Percentiles rank a stretch among this genome's conserved stretches.
Conservation (phyloP, 768 basidiomycete genomes). For the Naganishia friedmannii region DNA sequence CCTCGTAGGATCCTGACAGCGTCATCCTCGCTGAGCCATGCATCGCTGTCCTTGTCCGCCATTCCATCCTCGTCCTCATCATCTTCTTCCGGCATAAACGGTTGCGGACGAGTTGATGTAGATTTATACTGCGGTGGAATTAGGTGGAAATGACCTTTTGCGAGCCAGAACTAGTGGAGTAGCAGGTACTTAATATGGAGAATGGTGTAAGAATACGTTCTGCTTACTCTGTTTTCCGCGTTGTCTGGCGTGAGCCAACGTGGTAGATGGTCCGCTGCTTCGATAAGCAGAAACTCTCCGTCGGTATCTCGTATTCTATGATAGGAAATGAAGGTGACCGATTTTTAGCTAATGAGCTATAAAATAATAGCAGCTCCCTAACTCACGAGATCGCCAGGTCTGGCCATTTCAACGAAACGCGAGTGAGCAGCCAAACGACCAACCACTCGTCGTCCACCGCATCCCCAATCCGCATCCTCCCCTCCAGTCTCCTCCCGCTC, state of each 20-base stretch:
- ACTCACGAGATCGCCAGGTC: slow-evolving; percentile 74
- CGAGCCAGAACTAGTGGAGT: slow-evolving; percentile 67
- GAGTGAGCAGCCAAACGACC: slow-evolving; percentile 78
- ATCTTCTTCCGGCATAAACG: slow-evolving; percentile 11
- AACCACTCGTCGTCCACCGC: slow-evolving; percentile 99
- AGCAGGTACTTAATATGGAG: not conserved
- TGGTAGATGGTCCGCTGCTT: slow-evolving; percentile 86
- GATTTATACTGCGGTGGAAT: slow-evolving; percentile 77
- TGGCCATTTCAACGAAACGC: slow-evolving; percentile 69
- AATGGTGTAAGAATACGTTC: not conserved
- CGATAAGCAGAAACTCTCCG: slow-evolving; percentile 93
- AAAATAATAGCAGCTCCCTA: not conserved
- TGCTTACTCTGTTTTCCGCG: slow-evolving; percentile 83
- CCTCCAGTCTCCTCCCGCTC: slow-evolving; percentile 61
- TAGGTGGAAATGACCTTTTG: slow-evolving; percentile 76
- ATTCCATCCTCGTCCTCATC: not conserved
- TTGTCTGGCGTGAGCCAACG: slow-evolving; percentile 88
- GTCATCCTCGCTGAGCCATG: slow-evolving; percentile 62
- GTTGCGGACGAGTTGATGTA: slow-evolving; percentile 56
- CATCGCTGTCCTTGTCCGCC: slow-evolving; percentile 39
- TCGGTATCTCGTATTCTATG: slow-evolving; percentile 82
- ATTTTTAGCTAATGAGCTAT: not conserved
- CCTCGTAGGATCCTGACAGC: slow-evolving; percentile 56
- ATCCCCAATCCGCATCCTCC: slow-evolving; percentile 87
- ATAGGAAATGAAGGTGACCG: slow-evolving; percentile 21